Percentiles rank a stretch among this genome's conserved stretches.
Conservation (phyloP, 225 moss, liverwort and hornwort genomes). For the Bryum argenteum region DNA sequence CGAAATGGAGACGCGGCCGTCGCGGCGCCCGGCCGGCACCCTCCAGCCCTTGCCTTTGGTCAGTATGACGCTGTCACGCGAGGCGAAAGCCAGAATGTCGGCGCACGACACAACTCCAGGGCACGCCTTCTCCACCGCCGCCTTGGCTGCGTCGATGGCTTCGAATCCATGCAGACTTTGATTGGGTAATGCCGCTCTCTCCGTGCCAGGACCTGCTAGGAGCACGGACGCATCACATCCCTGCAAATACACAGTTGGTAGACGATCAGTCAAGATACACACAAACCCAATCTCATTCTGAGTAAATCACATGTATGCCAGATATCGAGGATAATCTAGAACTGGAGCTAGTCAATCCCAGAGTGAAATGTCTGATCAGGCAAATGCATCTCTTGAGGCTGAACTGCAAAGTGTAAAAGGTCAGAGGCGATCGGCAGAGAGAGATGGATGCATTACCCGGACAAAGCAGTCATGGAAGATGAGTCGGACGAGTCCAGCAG, state of each 20-base stretch:
- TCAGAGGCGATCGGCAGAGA: too few species aligned
- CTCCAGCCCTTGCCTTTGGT: constrained; percentile 34
- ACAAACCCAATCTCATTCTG: neutral
- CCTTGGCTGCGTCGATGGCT: constrained; percentile 38
- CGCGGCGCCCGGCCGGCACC: constrained; percentile 42
- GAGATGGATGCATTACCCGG: too few species aligned
- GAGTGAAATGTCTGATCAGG: too few species aligned
- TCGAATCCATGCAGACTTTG: constrained; percentile 34
- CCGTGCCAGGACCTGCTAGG: constrained; percentile 19
- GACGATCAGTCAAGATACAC: neutral
- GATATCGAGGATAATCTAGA: too few species aligned
- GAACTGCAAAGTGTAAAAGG: too few species aligned
- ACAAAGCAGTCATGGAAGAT: constrained; percentile 52
- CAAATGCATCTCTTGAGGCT: too few species aligned
- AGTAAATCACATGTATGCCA: too few species aligned
- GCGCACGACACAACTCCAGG: constrained; percentile 50
- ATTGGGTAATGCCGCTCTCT: constrained; percentile 31
- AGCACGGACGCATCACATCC: constrained; percentile 48
- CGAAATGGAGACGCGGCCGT: constrained; percentile 22
- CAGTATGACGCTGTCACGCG: constrained; percentile 35
- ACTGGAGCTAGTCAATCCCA: too few species aligned
- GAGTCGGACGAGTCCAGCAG: constrained; percentile 42
- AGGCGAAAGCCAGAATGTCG: constrained; percentile 44
- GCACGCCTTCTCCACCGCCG: constrained; percentile 28
- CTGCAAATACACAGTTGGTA: neutral